Evolutionary conservation across 1,139 yeast species (phyloP), one percentile per base, ranked within the genome.

Genomic region (Hansenula sp.): DNA sequence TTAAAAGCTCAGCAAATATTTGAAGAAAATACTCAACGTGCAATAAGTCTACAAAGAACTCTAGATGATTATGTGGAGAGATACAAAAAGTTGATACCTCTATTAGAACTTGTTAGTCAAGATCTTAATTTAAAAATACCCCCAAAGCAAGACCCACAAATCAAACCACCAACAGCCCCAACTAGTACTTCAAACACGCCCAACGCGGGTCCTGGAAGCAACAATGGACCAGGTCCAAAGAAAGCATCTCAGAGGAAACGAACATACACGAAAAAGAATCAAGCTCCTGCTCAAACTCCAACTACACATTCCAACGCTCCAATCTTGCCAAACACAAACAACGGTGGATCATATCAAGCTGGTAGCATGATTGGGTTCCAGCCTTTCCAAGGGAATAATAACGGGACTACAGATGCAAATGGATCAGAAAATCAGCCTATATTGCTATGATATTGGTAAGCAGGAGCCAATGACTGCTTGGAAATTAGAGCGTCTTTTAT

Each of bases 1-100:
- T 6, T 6, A 21, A 21, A 6, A 24, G 26, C 26, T 8, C 26
- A 24, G 12, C 26, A 24, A 24, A 13, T 11, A 6, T 24, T 24
- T 11, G 26, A 24, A 24, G 26, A 24, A 37, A 38, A 45, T 39
- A 20, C 19, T 16, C 17, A 14, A 25, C 47, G 56, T 56, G 19
- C 52, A 48, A 33, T 46, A 46, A 33, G 32, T 55, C 9, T 53
- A 3, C 55, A 55, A 32, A 51, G 46, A 38, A 43, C 44, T 3
- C 43, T 55, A 7, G 56, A 53, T 8, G 53, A 51, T 34, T 55
- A 53, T 27, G 54, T 55, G 9, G 55, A 47, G 19, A 43, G 57
- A 6, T 55, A 49, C 38, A 53, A 43, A 40, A 55, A 50, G 35
- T 48, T 55, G 10, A 34, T 41, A 2, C 59, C 59, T 1, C 31